Conservation (phyloP, 495 filamentous ascomycete species). For the Penicillium paxilli region DNA sequence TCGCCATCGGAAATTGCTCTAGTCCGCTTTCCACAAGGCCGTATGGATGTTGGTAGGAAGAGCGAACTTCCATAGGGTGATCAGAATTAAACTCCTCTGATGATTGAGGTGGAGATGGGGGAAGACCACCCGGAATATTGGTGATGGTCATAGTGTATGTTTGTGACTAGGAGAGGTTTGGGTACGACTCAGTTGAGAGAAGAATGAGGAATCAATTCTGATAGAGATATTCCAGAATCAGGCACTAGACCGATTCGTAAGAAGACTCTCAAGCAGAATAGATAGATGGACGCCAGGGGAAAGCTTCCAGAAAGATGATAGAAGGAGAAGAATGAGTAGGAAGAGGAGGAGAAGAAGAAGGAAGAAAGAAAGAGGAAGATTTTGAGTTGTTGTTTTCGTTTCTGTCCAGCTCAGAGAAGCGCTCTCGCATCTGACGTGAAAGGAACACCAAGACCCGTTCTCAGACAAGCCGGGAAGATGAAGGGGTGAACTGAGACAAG, state of each 20-base stretch:
- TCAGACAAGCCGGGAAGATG: conserved; percentile 13
- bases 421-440: conserved; percentile 14
- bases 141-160: conserved; percentile 3
- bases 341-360: conserved; percentile 21
- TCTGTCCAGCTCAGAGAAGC: conserved; percentile 11
- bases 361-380: conserved; percentile 18
- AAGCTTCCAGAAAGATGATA: conserved; percentile 22
- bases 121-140: not conserved
- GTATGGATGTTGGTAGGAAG: not conserved
- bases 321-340: conserved; percentile 24
- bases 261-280: conserved; percentile 2
- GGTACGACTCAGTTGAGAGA: not conserved
- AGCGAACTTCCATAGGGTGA: not conserved
- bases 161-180: not conserved
- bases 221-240: not conserved
- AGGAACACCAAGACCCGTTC: conserved; percentile 8
- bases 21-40: not conserved
- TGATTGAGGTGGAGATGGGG: conserved; percentile 15
- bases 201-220: not conserved
- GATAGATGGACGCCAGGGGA: conserved; percentile 8
- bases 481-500: conserved; percentile 15
- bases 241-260: conserved; percentile 5
- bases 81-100: too few species aligned
- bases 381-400: too few species aligned
- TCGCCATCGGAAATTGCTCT: not conserved